A percentile compares a stretch with the other conserved stretches of the same genome.
phyloP scores from a whole-genome alignment of 139 green algal species.

The Eudorina sp. region DNA sequence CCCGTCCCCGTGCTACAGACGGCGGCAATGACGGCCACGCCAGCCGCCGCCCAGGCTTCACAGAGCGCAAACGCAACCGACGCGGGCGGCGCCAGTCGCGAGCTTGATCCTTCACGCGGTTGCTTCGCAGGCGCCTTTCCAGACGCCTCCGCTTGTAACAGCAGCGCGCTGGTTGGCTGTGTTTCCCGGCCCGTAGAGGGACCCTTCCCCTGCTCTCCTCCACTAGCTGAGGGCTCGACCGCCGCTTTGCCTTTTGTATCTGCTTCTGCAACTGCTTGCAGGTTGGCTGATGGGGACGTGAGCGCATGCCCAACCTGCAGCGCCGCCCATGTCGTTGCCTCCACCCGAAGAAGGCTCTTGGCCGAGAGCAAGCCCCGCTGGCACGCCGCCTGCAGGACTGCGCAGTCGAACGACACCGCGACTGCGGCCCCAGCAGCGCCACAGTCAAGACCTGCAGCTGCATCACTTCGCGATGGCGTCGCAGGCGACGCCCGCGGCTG shows the following conservation, averaged over 20 bases:
- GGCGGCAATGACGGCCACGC: not conserved
- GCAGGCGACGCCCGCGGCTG: too few species aligned
- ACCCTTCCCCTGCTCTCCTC: not conserved
- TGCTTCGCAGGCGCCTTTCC: too few species aligned
- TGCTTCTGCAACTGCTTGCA: not conserved
- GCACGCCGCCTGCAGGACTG: slow-evolving; percentile 31
- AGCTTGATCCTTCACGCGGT: too few species aligned
- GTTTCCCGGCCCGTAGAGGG: not conserved
- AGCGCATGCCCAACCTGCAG: not conserved
- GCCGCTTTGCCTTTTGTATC: not conserved
- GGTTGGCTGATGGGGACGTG: not conserved
- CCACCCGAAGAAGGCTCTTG: not conserved
- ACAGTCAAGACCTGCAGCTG: too few species aligned
- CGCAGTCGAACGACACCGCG: not conserved
- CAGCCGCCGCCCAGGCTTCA: slow-evolving; percentile 3
- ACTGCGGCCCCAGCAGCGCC: not conserved
- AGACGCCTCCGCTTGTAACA: not conserved
- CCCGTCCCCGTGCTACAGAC: not conserved
- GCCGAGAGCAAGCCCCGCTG: not conserved
- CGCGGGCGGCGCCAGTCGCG: not conserved
- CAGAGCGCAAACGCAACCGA: not conserved
- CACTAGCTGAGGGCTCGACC: not conserved
- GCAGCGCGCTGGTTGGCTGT: not conserved
- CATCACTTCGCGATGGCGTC: too few species aligned
- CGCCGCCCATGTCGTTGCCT: not conserved